Conservation (phyloP, 331 rosid species). For the Malus hybrid region DNA sequence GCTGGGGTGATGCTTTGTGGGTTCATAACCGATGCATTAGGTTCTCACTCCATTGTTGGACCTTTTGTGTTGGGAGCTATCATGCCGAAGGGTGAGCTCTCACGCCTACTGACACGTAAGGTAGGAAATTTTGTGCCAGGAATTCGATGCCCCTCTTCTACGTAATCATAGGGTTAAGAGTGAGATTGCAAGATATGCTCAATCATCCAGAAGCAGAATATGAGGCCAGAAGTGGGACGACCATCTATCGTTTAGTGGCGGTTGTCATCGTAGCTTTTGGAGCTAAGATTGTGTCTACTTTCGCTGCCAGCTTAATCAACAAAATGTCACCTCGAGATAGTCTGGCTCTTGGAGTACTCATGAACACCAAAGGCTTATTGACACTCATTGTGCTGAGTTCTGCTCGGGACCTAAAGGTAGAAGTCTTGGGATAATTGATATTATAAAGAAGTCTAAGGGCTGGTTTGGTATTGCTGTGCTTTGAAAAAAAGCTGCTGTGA, state of each 20-base stretch:
- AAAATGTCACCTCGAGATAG: slow-evolving; percentile 9
- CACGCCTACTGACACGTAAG: neutral
- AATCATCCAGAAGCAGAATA: neutral
- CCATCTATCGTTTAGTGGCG: neutral
- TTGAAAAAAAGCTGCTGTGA: no score
- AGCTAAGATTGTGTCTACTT: slow-evolving; percentile 7
- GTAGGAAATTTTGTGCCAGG: slow-evolving; percentile 10
- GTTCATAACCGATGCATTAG: neutral
- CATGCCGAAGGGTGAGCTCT: slow-evolving; percentile 23
- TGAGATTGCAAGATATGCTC: neutral
- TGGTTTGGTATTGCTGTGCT: no score
- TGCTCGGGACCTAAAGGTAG: slow-evolving; percentile 12
- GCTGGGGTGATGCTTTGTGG: neutral
- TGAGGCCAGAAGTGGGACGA: neutral
- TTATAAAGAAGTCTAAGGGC: no score
- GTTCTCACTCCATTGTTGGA: slow-evolving; percentile 15
- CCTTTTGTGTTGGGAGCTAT: slow-evolving; percentile 13
- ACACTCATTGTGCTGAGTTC: neutral
- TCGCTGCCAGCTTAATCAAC: slow-evolving; percentile 2
- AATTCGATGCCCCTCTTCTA: slow-evolving; percentile 14
- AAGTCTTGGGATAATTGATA: no score
- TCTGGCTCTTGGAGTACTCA: slow-evolving; percentile 18
- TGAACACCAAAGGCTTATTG: slow-evolving; percentile 23
- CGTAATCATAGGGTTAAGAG: neutral
- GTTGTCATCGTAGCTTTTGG: neutral